Percentiles rank a stretch among this genome's conserved stretches.
Conservation (phyloP, 306 rosid genomes). For the Hippophae rhamnoides region DNA sequence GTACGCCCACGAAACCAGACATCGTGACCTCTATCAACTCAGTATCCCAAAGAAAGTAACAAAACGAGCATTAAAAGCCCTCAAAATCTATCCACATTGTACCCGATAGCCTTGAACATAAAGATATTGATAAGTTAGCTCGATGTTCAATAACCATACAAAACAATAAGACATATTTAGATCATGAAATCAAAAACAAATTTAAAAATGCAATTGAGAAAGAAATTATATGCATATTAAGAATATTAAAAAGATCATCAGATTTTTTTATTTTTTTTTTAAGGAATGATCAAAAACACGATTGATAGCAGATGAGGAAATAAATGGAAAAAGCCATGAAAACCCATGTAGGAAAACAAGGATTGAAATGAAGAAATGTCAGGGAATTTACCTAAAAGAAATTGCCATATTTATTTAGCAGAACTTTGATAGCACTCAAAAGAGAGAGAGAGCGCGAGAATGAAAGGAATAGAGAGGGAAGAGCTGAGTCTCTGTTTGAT, state of each 20-base stretch:
- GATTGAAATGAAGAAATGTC: constrained; percentile 11
- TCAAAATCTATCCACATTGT: constrained; percentile 11
- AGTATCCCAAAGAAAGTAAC: constrained; percentile 14
- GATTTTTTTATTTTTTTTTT: no score
- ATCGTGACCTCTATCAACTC: constrained; percentile 37
- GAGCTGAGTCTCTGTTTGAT: constrained; percentile 5
- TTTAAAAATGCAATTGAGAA: constrained; percentile 10
- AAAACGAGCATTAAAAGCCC: constrained; percentile 18
- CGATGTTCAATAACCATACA: constrained; percentile 4
- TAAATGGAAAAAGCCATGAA: constrained; percentile 9
- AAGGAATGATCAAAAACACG: constrained; percentile 20
- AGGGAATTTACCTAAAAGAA: constrained; percentile 27
- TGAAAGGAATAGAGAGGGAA: neutral
- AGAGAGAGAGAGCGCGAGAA: constrained; percentile 11
- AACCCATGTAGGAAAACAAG: constrained; percentile 16
- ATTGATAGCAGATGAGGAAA: constrained; percentile 6
- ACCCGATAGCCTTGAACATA: neutral
- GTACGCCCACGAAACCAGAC: constrained; percentile 88
- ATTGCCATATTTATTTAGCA: neutral
- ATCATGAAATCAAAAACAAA: constrained; percentile 8
- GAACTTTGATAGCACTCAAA: neutral
- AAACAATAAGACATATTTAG: neutral
- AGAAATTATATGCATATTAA: constrained; percentile 9
- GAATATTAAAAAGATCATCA: constrained; percentile 9
- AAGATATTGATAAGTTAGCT: constrained; percentile 4